Base-by-base conservation (phyloP, 306 rosid genomes). In the Medicago truncatula region DNA sequence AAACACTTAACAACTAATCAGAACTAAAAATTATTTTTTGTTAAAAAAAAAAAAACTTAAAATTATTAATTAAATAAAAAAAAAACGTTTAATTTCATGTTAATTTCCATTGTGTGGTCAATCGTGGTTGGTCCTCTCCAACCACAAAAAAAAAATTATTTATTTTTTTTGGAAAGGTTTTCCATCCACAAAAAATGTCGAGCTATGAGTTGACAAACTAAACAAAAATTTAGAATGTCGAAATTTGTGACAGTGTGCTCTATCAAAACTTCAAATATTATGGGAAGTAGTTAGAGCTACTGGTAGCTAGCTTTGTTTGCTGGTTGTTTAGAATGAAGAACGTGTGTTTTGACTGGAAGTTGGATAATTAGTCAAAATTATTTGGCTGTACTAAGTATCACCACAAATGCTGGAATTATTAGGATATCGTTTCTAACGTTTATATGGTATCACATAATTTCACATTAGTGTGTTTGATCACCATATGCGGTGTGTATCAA, bases 321-420 rank as follows among this genome's bases (percentile, higher is more conserved):
- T 62, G 49, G 85, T 76, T 25, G 85, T 63, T 71, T 20, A 18
- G 59, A 64, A 54, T 28, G 34, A 34, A 9, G 20, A 73, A 69
- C 75, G 43, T 74, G 73, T 8, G 41, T 34, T 53, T 77, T 84
- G 88, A 84, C 78, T 36, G 88, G 80, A 62, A 28, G 85, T 36
- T 84, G 17, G 54, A 49, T 49, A 0, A 49, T 5, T 47, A 47
- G 53, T 47, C 31, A 28, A 28, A 28, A 28, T 28, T 28, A 28
- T 28, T 28, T 3, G 31, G 31, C 3, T 28, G 31, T 28, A 28
- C 31, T 28, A 28, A 4, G 31, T 28, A 28, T 28, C 31, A 28
- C 31, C 31, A 28, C 31, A 28, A 28, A 28, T 28, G 31, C 31
- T 28, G 4, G 31, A 28, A 28, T 28, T 28, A 28, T 28, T 28